Evolutionary conservation across 345 rosid species (phyloP).

Genomic region (Eucalyptus microcorys): DNA sequence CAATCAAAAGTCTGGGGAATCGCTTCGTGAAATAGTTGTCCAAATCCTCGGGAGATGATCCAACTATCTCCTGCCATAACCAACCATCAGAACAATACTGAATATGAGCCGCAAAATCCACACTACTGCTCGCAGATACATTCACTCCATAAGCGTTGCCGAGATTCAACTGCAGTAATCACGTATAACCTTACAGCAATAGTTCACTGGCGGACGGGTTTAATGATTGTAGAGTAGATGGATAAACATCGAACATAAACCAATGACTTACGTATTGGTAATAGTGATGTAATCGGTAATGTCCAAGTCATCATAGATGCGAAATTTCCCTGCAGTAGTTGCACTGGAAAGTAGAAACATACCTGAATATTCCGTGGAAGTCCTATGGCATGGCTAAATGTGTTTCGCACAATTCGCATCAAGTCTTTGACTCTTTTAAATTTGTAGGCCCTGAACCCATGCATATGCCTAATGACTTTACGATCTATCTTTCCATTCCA

Average conservation of each 20-base stretch:
- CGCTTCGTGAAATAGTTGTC: conserved; percentile 56
- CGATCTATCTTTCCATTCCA: conserved; percentile 85
- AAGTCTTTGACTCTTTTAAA: conserved; percentile 68
- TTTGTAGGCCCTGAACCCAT: conserved; percentile 65
- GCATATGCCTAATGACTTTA: conserved; percentile 49
- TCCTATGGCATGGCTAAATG: conserved; percentile 75
- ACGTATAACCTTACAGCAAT: neutral
- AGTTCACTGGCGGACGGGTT: neutral
- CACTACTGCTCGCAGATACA: no score
- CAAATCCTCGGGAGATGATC: conserved; percentile 77
- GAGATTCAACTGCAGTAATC: no score
- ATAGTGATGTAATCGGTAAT: neutral
- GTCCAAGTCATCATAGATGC: neutral
- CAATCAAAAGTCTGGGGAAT: conserved; percentile 72
- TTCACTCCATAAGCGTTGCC: no score
- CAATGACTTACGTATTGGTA: neutral
- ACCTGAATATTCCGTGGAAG: conserved; percentile 78
- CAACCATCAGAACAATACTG: neutral
- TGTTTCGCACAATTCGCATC: conserved; percentile 77
- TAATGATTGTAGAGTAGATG: neutral
- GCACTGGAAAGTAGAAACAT: neutral
- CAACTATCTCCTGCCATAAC: conserved; percentile 55
- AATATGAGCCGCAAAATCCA: neutral
- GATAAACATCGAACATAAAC: no score
- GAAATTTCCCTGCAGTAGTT: neutral